Base-by-base conservation (phyloP, 179 eudicot species). In the Silene coronaria region DNA sequence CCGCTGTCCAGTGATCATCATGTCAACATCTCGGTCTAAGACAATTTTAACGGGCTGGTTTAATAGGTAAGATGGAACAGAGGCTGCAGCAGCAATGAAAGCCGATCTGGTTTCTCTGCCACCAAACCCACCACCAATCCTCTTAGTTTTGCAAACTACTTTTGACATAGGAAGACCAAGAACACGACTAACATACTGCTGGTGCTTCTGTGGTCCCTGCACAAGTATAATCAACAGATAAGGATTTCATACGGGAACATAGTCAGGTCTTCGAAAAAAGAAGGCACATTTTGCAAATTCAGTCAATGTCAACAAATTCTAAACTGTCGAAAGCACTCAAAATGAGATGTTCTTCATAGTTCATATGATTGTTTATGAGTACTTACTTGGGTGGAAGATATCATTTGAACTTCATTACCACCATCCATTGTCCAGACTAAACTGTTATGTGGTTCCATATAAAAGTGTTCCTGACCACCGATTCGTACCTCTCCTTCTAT, bases 161-260 rank as follows among this genome's bases (percentile, higher is more conserved):
- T 93, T 96, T 59, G 99, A 96, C 99, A 96, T 93, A 58, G 99
- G 98, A 81, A 96, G 93, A 78, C 91, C 98, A 74, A 96, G 99
- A 79, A 93, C 98, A 75, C 81, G 96, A 28, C 93, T 79, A 27
- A 96, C 97, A 85, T 93, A 91, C 81, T 93, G 88, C 79, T 96
- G 99, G 85, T 96, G 97, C 88, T 93, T 96, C 83, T 91, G 91
- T 75, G 99, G 99, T 74, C 97, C 97, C 98, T 96, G 80, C 86
- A 77, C 27, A 75, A 23, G 51, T 57, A 76, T 30, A 30, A 23
- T 65, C 9, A 9, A 65, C 58, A 67, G 45, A 57, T 16, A 66
- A 61, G n/a, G n/a, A 62, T 23, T 68, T 14, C 53, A n/a, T 21
- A 23, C 8, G 24, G 21, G 38, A 19, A 23, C 61, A 53, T 14